Evolutionary conservation across 2,329 filamentous ascomycete species (phyloP).

Genomic region (Nemania sp.): DNA sequence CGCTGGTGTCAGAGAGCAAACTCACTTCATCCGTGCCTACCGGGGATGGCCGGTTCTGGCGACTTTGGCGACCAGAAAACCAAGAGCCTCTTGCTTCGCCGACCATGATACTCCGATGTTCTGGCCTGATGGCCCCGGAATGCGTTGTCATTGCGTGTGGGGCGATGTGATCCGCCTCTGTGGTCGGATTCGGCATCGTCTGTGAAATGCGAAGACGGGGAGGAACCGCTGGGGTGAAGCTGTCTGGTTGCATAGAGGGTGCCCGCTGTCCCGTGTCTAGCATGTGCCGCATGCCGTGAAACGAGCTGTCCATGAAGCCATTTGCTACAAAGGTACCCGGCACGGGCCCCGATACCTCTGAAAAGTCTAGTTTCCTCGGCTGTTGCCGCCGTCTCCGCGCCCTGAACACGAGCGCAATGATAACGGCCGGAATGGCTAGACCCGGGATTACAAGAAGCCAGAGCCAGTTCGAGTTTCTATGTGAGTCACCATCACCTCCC

Average conservation of each 20-base stretch:
- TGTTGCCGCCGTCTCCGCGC: constrained; percentile 44
- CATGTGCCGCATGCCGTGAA: constrained; percentile 40
- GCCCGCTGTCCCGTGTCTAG: constrained; percentile 39
- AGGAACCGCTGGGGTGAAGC: constrained; percentile 16
- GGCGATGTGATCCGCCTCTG: constrained; percentile 23
- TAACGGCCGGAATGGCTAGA: constrained; percentile 39
- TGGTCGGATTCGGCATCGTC: constrained; percentile 34
- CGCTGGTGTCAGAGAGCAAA: constrained; percentile 49
- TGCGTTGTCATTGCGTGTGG: constrained; percentile 45
- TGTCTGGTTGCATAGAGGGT: constrained; percentile 16
- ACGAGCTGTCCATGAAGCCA: constrained; percentile 37
- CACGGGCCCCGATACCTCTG: constrained; percentile 49
- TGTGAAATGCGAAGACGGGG: constrained; percentile 37
- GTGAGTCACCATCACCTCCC: constrained; percentile 32
- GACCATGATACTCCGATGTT: constrained; percentile 30
- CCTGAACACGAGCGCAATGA: constrained; percentile 44
- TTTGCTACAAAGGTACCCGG: constrained; percentile 48
- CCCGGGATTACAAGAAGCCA: constrained; percentile 49
- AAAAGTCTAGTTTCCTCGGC: constrained; percentile 36
- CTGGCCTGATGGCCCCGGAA: constrained; percentile 34
- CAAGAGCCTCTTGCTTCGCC: constrained; percentile 39
- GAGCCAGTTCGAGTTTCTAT: constrained; percentile 44
- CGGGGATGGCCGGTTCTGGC: constrained; percentile 28
- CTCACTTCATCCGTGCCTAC: constrained; percentile 43
- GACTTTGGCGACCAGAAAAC: constrained; percentile 36